A percentile compares a stretch with the other conserved stretches of the same genome.
These are phyloP conservation scores for Pseudognaphalium luteoalbum DNA, from an alignment of 129 eudicot genomes.

Conservation along the genomic window DNA sequence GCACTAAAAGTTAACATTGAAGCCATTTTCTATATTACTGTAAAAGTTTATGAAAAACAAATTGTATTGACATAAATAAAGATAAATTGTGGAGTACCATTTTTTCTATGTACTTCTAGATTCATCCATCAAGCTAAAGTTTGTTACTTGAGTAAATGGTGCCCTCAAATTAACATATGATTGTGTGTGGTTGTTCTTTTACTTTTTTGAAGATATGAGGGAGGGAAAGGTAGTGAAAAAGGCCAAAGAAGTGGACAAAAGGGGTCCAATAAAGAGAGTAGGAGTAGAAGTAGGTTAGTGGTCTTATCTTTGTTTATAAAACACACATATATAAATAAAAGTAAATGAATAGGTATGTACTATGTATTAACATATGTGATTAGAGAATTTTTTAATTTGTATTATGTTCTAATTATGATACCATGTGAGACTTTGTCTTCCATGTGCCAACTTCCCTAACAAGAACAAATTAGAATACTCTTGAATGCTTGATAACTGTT, in stretches of 20 bases:
- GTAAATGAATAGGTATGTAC: too few relatives aligned
- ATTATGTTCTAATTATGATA: background rate
- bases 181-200: background rate
- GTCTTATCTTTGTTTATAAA: background rate
- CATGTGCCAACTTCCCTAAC: background rate
- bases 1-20: too few relatives aligned
- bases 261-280: conserved; percentile 21
- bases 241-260: conserved; percentile 12
- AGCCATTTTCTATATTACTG: too few relatives aligned
- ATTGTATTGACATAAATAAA: too few relatives aligned
- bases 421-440: background rate
- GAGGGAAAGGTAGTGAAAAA: conserved; percentile 17
- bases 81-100: background rate
- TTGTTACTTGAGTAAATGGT: background rate
- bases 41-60: too few relatives aligned
- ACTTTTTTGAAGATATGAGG: background rate
- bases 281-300: conserved; percentile 19
- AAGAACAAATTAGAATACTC: background rate
- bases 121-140: background rate
- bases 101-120: background rate
- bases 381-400: background rate
- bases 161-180: background rate
- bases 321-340: background rate
- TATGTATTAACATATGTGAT: background rate
- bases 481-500: background rate